These are phyloP conservation scores for Corynascus novoguineensis DNA, from an alignment of 495 filamentous ascomycete species.

Conservation along the genomic window DNA sequence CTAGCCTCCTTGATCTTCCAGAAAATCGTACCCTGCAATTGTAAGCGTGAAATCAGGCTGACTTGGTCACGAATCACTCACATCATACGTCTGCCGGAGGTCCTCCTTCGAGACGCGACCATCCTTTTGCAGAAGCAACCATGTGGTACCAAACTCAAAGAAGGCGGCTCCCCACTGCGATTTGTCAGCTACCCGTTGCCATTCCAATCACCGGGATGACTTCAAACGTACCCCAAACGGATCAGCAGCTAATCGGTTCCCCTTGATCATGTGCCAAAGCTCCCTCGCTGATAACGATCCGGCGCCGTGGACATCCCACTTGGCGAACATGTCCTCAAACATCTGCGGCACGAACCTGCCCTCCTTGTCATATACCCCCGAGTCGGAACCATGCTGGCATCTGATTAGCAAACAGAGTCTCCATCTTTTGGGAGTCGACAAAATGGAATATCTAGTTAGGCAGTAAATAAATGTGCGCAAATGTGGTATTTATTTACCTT, in stretches of 20 bases:
- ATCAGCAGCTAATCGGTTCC: constrained; percentile 20
- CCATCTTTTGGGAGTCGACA: no score
- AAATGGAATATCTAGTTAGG: no score
- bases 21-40: constrained; percentile 25
- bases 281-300: constrained; percentile 14
- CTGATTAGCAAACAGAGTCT: no score
- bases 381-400: constrained; percentile 53
- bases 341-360: constrained; percentile 50
- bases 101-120: constrained; percentile 46
- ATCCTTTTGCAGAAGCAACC: constrained; percentile 44
- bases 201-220: no score
- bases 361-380: constrained; percentile 48
- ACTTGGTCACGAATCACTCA: constrained; percentile 15
- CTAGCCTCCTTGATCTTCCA: constrained; percentile 29
- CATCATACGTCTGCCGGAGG: constrained; percentile 39
- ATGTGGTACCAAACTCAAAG: constrained; percentile 45
- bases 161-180: constrained; percentile 28
- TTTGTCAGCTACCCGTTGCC: neutral
- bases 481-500: constrained; percentile 24
- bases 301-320: constrained; percentile 39
- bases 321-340: constrained; percentile 56
- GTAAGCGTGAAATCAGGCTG: neutral
- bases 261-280: constrained; percentile 20
- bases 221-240: constrained; percentile 22
- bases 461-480: neutral